These are phyloP conservation scores for Salvia miltiorrhiza DNA, from an alignment of 257 asterid genomes.

Conservation along the genomic window DNA sequence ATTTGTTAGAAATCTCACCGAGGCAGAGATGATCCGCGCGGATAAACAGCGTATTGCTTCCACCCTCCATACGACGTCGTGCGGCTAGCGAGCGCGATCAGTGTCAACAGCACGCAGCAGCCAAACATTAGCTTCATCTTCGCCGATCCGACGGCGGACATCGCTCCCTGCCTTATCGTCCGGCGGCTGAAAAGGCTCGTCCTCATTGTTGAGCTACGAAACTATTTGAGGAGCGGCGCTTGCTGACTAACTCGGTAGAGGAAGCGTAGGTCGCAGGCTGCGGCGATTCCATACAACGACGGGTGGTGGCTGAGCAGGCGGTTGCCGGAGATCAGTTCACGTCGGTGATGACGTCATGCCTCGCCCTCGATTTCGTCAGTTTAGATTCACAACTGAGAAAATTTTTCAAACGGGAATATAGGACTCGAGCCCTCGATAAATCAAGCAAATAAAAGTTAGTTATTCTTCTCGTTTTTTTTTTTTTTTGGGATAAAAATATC, in stretches of 20 bases:
- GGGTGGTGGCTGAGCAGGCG: constrained; percentile 1
- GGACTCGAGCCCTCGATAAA: not conserved
- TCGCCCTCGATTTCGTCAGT: constrained; percentile 7
- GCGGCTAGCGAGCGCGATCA: constrained; percentile 46
- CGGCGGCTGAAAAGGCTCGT: constrained; percentile 69
- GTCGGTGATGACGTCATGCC: constrained; percentile 29
- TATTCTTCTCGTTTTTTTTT: not conserved
- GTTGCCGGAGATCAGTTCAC: constrained; percentile 12
- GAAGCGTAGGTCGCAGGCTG: constrained; percentile 11
- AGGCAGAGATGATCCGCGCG: constrained; percentile 34
- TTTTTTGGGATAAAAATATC: too few relatives aligned
- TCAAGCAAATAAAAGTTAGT: not conserved
- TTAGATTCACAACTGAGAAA: not conserved
- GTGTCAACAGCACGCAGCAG: constrained; percentile 41
- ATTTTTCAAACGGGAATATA: not conserved
- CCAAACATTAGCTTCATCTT: constrained; percentile 57
- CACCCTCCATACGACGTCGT: constrained; percentile 56
- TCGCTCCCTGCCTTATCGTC: constrained; percentile 64
- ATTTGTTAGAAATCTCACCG: constrained; percentile 28
- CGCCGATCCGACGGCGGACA: constrained; percentile 57
- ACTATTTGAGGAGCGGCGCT: not conserved
- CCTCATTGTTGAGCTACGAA: constrained; percentile 30
- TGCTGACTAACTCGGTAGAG: constrained; percentile 19
- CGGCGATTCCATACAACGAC: constrained; percentile 18
- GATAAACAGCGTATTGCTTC: constrained; percentile 38